phyloP scores from a whole-genome alignment of 495 filamentous ascomycete species.

The Aspergillus sclerotiicarbonarius region DNA sequence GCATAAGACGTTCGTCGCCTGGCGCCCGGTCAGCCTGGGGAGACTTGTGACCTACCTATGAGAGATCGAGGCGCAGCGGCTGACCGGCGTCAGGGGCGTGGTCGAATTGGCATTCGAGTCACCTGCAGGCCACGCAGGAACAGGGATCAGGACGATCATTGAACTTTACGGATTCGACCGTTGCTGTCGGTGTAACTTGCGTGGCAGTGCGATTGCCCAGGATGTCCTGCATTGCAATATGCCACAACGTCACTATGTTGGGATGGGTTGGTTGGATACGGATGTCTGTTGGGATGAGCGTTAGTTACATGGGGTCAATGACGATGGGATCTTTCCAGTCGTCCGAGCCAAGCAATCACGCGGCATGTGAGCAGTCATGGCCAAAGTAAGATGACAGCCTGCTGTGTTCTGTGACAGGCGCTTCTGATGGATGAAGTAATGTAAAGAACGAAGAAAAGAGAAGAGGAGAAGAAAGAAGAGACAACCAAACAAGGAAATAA shows the following conservation, averaged over 20 bases:
- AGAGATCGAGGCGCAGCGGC: slow-evolving; percentile 10
- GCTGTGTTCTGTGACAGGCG: not conserved
- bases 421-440: not conserved
- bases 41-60: slow-evolving; percentile 27
- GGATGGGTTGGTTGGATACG: no score
- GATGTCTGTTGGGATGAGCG: no score
- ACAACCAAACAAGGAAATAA: not conserved
- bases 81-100: not conserved
- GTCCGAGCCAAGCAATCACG: not conserved
- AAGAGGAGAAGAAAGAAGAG: not conserved
- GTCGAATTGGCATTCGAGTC: not conserved
- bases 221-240: not conserved
- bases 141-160: not conserved
- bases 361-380: not conserved
- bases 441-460: not conserved
- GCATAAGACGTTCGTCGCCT: slow-evolving; percentile 15
- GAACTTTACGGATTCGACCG: not conserved
- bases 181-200: not conserved
- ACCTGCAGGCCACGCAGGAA: slow-evolving; percentile 5
- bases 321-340: not conserved
- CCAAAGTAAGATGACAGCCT: not conserved
- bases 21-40: slow-evolving; percentile 23
- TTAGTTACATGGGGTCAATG: not conserved
- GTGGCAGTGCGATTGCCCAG: not conserved
- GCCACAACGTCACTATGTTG: not conserved